Evolutionary conservation across 2,329 filamentous ascomycete species (phyloP).

Genomic region (Exserohilum rostratum): DNA sequence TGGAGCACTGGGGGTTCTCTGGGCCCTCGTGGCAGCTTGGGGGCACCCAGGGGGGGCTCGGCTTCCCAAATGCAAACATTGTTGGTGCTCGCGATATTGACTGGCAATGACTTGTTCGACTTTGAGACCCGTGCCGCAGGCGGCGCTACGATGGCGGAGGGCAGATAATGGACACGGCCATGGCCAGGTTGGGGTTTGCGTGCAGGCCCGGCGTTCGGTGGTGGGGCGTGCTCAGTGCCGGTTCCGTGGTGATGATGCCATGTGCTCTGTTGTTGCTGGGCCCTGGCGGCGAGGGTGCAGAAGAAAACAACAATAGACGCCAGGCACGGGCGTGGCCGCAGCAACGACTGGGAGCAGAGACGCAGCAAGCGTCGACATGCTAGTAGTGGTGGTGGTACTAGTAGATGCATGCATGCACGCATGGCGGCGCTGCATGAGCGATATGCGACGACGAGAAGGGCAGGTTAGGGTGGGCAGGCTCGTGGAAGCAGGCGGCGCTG

Average conservation of each 20-base stretch:
- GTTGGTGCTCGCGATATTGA: slow-evolving; percentile 5
- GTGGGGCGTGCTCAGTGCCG: slow-evolving; percentile 8
- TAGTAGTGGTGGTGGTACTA: too few relatives aligned
- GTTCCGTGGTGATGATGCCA: not conserved
- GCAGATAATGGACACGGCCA: slow-evolving; percentile 5
- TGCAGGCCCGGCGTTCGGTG: slow-evolving; percentile 4
- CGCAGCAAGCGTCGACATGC: slow-evolving; percentile 10
- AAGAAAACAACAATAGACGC: not conserved
- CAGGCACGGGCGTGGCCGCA: not conserved
- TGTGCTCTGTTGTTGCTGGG: not conserved
- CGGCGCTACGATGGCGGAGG: slow-evolving; percentile 25
- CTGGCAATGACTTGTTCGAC: not conserved
- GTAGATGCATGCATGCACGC: too few relatives aligned
- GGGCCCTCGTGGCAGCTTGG: slow-evolving; percentile 18
- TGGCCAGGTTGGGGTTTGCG: not conserved
- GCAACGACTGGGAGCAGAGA: slow-evolving; percentile 1
- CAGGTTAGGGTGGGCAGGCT: not conserved
- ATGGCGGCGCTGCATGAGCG: too few relatives aligned
- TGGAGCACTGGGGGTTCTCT: slow-evolving; percentile 3
- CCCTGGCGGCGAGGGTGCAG: not conserved
- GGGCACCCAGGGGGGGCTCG: not conserved
- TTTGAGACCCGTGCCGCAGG: slow-evolving; percentile 29
- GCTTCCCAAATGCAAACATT: slow-evolving; percentile 11
- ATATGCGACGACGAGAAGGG: too few relatives aligned
- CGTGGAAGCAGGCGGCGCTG: slow-evolving; percentile 12